phyloP scores from a whole-genome alignment of 2,329 filamentous ascomycete genomes.

The Clarireedia homoeocarpa region DNA sequence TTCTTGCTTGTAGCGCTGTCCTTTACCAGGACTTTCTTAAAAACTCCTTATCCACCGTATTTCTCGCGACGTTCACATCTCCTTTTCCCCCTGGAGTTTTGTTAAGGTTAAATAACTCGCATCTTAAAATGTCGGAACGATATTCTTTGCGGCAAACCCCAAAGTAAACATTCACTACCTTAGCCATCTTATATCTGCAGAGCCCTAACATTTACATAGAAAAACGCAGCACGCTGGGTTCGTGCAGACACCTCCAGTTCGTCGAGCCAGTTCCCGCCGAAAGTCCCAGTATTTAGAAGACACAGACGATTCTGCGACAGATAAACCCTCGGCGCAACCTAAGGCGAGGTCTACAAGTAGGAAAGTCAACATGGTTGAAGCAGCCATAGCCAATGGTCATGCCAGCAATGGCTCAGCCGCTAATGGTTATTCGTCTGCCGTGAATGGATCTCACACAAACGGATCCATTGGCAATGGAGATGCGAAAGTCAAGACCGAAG shows the following conservation, averaged over 20 bases:
- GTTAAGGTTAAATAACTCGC: neutral
- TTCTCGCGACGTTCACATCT: too few species aligned
- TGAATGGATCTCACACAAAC: conserved; percentile 10
- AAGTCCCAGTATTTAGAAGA: conserved; percentile 30
- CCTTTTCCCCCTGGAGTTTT: neutral
- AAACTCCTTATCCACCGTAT: too few species aligned
- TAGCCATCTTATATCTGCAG: neutral
- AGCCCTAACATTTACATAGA: conserved; percentile 29
- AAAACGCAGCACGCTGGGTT: conserved; percentile 44
- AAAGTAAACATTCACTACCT: conserved; percentile 20
- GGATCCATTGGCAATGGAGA: conserved; percentile 3
- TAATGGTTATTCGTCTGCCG: conserved; percentile 6
- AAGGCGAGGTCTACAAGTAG: conserved; percentile 17
- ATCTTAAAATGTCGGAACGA: conserved; percentile 25
- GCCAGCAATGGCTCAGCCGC: conserved; percentile 9
- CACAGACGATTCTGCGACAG: conserved; percentile 28
- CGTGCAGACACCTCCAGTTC: conserved; percentile 42
- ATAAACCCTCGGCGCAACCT: conserved; percentile 14
- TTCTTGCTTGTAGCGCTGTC: too few species aligned
- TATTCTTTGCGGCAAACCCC: conserved; percentile 29
- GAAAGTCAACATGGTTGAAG: conserved; percentile 19
- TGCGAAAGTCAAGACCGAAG: conserved; percentile 9
- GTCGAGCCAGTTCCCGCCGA: conserved; percentile 33
- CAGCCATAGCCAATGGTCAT: conserved; percentile 18
- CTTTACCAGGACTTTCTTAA: too few species aligned